Conservation (phyloP, 2,329 filamentous ascomycete genomes). For the Phialemoniopsis sp. region DNA sequence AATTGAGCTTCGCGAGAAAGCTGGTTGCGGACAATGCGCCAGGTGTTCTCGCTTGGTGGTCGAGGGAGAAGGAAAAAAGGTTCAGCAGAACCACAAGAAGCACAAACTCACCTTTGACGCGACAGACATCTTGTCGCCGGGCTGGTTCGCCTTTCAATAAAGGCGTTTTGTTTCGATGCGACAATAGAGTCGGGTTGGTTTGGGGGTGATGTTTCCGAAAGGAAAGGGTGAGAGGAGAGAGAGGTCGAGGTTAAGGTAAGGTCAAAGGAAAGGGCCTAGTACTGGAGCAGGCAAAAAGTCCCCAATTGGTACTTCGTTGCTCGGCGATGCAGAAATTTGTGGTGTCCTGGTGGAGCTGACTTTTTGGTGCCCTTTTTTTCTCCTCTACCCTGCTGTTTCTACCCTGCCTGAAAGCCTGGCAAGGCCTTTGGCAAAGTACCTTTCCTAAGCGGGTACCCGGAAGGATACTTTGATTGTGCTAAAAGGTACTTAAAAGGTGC, state of each 20-base stretch:
- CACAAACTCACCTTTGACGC: constrained; percentile 50
- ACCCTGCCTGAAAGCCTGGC: too few relatives aligned
- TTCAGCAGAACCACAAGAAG: background rate
- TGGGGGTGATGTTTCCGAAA: constrained; percentile 2
- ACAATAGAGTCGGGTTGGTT: constrained; percentile 10
- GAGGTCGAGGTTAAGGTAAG: background rate
- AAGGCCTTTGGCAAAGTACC: too few relatives aligned
- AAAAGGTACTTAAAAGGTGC: too few relatives aligned
- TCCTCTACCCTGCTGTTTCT: too few relatives aligned
- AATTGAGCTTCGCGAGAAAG: constrained; percentile 1
- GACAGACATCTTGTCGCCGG: constrained; percentile 58
- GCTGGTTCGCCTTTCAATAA: constrained; percentile 44
- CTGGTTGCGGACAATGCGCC: too few relatives aligned
- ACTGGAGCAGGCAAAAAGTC: constrained; percentile 8
- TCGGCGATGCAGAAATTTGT: too few relatives aligned
- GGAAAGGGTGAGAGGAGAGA: constrained; percentile 2
- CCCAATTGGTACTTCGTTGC: too few relatives aligned
- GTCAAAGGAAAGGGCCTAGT: constrained; percentile 5
- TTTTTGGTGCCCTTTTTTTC: too few relatives aligned
- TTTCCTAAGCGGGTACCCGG: too few relatives aligned
- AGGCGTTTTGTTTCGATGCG: constrained; percentile 2
- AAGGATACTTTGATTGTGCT: too few relatives aligned
- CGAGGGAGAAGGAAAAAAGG: constrained; percentile 1
- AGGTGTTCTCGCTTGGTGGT: too few relatives aligned
- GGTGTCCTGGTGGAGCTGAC: too few relatives aligned